Evolutionary conservation across 2,329 filamentous ascomycete genomes (phyloP), one percentile per base, ranked within the genome.

Genomic region (Elsinoe fawcettii): DNA sequence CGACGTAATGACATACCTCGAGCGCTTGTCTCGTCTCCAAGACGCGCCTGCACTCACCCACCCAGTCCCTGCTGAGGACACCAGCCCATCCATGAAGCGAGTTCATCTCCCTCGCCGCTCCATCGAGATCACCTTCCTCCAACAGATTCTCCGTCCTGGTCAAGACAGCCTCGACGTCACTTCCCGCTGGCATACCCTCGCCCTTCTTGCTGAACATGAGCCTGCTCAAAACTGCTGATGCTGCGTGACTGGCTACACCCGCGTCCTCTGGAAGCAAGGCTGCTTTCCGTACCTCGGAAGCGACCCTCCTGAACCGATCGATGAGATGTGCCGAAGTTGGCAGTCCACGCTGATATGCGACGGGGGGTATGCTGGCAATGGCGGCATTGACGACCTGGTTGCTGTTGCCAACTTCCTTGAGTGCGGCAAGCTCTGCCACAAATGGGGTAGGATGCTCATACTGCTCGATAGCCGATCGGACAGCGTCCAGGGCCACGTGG

Each of bases 11-110:
- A 81, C 85, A 84, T 74, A 96, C 93, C 73, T 99, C 93, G 66
- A 99, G 79, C 67, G 93, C 93, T 76, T 99, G 93, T 74, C 88
- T 86, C 63, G 97, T 93, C 76, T 99, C 93, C 67, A 99, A 77
- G 63, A 95, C 89, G 75, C 90, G 87, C 70, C 93, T 84, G 61
- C 90, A 88, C 78, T 99, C 93, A 55, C 80, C 81, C 64, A 99
- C 74, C 93, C 93, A 99, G 73, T 99, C 93, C 67, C 87, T 85
- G 73, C 89, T 95, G 69, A 99, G 75, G 39, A 91, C 92, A 80
- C 93, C 96, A 49, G 92, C 91, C 93, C 93, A 99, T 23, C 93
- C 93, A 60, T 86, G 81, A 47, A 99, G 78, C 1, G 85, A 83
- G 70, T 97, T 99, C 86, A 99, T 93, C 76, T 99, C 93, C 63